Evolutionary conservation across 345 rosid genomes (phyloP).

Genomic region (Salix arbutifolia): DNA sequence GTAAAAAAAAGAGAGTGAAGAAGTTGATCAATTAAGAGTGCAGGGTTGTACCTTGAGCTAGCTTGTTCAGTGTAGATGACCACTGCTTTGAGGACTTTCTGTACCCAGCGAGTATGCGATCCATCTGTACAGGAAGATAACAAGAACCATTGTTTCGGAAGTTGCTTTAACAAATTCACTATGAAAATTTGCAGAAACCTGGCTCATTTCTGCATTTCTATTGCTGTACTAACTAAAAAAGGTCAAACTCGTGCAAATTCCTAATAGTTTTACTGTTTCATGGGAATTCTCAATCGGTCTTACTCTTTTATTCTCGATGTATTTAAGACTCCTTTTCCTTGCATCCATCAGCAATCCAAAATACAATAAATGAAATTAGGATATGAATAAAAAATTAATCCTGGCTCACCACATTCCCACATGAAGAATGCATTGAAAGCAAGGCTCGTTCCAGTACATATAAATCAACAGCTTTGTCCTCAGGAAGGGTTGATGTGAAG

Average conservation of each 20-base stretch:
- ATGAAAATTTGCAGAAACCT: background rate
- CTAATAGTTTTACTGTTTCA: background rate
- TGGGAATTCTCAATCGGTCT: background rate
- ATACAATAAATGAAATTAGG: background rate
- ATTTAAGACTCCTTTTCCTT: too few species aligned
- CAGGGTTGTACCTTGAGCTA: slow-evolving; percentile 68
- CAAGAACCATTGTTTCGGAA: background rate
- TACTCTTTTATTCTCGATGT: background rate
- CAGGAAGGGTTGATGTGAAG: slow-evolving; percentile 86
- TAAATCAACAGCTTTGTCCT: slow-evolving; percentile 92
- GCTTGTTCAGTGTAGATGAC: slow-evolving; percentile 91
- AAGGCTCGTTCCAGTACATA: slow-evolving; percentile 95
- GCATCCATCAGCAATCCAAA: background rate
- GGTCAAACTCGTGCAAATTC: background rate
- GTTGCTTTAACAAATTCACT: background rate
- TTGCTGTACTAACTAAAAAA: background rate
- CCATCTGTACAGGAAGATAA: slow-evolving; percentile 53
- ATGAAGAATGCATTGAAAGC: slow-evolving; percentile 89
- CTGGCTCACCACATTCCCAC: slow-evolving; percentile 87
- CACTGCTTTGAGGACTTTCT: slow-evolving; percentile 94
- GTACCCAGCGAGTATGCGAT: slow-evolving; percentile 64
- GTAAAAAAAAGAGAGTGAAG: background rate
- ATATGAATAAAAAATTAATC: background rate
- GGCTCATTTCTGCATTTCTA: background rate
- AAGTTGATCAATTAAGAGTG: background rate